Conservation (phyloP, 345 rosid genomes). For the Linum lewisii region DNA sequence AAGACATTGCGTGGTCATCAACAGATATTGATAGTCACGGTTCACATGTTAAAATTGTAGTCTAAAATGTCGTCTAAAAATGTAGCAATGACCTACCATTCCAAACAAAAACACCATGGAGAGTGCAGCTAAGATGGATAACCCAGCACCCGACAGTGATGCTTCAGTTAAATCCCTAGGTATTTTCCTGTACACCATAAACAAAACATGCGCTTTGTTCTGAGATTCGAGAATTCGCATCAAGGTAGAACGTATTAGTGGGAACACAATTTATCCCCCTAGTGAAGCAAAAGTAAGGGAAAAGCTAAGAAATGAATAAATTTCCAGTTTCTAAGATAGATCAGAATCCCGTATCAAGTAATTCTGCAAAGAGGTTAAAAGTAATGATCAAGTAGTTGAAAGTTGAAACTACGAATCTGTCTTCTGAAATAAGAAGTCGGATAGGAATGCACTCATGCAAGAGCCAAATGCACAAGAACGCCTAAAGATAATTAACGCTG, state of each 20-base stretch:
- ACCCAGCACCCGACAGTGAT: slow-evolving; percentile 89
- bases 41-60: background rate
- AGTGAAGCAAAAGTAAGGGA: background rate
- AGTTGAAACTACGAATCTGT: too few species aligned
- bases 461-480: background rate
- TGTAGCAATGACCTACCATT: slow-evolving; percentile 47
- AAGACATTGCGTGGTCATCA: background rate
- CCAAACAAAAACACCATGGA: slow-evolving; percentile 90
- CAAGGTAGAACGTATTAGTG: too few species aligned
- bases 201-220: slow-evolving; percentile 1
- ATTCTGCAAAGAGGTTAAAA: too few species aligned
- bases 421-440: too few species aligned
- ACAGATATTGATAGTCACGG: background rate
- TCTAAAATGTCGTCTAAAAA: background rate
- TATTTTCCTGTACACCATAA: slow-evolving; percentile 61
- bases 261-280: too few species aligned
- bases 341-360: too few species aligned
- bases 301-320: background rate
- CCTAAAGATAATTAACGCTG: background rate
- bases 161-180: slow-evolving; percentile 99
- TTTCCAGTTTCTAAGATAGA: too few species aligned
- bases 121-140: slow-evolving; percentile 81
- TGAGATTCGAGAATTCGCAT: too few species aligned
- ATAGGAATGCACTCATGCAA: too few species aligned
- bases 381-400: too few species aligned